Evolutionary conservation across 768 basidiomycete genomes (phyloP), one percentile per base, ranked within the genome.

Genomic region (Gloeopeniophorella convolvens): DNA sequence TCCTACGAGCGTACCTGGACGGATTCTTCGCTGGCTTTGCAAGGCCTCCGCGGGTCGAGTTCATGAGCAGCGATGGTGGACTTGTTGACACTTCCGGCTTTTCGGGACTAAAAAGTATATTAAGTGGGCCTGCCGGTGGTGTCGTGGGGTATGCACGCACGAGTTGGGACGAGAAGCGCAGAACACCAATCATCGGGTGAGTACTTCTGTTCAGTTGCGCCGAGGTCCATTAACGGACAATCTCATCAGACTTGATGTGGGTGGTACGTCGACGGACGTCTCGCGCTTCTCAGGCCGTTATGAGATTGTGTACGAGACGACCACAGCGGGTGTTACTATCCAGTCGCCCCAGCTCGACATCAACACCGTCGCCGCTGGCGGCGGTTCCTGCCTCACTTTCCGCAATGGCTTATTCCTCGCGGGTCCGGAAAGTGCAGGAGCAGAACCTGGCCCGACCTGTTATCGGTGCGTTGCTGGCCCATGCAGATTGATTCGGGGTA

Each of bases 31-130:
- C 70, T 31, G 92, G 92, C 0, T 96, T 97, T 53, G 73, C 72
- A 34, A 80, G 82, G 59, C 71, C 91, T 49, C 81, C 83, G 1
- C 70, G 89, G 2, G 91, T 96, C 27, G 92, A 94, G 63, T 97
- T 97, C 63, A 98, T 97, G 95, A 86, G 85, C 30, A 89, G 86
- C 47, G 94, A 98, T 60, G 95, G 91, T 5, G 89, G 89, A 6
- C 69, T 94, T 9, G 70, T 91, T 20, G 86, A 90, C 62, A 67
- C 86, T 11, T 66, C 78, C 50, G 87, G 89, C 60, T 97, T 98
- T 65, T 91, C 89, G 0, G 95, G 94, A 0, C 68, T 98, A 59
- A 94, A 93, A 74, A 90, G 87, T 56, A 93, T 97, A 56, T 67
- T 96, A 31, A 92, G 89, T 59, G 90, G 89, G 3, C 95, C 94